Evolutionary conservation across 108 stramenopile genomes (phyloP).

Genomic region (Asterionellopsis glacialis): DNA sequence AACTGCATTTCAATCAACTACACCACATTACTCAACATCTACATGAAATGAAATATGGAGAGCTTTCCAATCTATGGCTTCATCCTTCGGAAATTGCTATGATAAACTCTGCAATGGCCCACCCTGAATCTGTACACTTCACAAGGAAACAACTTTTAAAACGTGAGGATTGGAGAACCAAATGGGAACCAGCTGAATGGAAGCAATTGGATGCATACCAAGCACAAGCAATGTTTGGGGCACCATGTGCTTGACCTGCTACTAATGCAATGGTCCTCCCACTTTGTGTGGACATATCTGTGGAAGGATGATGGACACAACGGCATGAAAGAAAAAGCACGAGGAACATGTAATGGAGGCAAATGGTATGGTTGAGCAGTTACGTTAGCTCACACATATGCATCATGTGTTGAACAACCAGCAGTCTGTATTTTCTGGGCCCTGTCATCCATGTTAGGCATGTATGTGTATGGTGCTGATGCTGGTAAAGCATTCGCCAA

Average conservation of each 20-base stretch:
- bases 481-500: conserved; percentile 33
- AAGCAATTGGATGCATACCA: neutral
- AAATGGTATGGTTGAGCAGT: neutral
- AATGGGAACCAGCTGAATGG: neutral
- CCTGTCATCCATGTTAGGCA: conserved; percentile 11
- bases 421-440: conserved; percentile 23
- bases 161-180: neutral
- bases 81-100: no score
- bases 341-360: conserved; percentile 20
- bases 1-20: no score
- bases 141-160: no score
- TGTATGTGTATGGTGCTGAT: conserved; percentile 22
- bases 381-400: conserved; percentile 11
- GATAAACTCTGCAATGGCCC: no score
- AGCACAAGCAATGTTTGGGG: neutral
- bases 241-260: neutral
- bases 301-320: conserved; percentile 7
- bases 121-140: no score
- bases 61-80: no score
- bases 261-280: neutral
- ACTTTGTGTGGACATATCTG: no score
- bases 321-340: conserved; percentile 13
- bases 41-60: no score
- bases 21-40: no score
- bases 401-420: conserved; percentile 27